Conservation (phyloP, 768 basidiomycete species). For the Suillus bovinus region DNA sequence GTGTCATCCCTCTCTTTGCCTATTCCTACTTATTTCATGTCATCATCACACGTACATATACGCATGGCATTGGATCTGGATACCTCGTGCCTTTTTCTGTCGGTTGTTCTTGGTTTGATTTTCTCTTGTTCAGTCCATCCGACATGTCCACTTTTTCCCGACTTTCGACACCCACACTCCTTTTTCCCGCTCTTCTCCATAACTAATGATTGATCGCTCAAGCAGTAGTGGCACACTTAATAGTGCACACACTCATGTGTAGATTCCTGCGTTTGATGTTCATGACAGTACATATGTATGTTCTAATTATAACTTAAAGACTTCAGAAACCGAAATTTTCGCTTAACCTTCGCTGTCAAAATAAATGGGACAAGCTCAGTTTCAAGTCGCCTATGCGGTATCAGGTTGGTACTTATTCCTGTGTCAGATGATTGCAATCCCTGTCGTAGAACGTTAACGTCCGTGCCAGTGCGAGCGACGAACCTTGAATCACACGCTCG, state of each 20-base stretch:
- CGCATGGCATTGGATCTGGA: constrained; percentile 13
- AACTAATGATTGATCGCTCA: constrained; percentile 4
- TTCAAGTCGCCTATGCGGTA: too few species aligned
- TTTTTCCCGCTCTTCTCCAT: constrained; percentile 10
- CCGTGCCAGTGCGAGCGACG: too few species aligned
- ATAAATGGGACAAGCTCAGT: too few species aligned
- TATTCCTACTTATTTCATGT: constrained; percentile 6
- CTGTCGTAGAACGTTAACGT: too few species aligned
- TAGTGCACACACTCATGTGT: background rate
- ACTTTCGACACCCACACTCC: constrained; percentile 9
- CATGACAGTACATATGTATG: constrained; percentile 3
- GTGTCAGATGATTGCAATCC: background rate
- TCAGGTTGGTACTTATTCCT: background rate
- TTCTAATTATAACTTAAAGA: background rate
- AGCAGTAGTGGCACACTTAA: background rate
- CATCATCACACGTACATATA: constrained; percentile 12
- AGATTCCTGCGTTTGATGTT: background rate
- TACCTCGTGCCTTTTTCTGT: constrained; percentile 9
- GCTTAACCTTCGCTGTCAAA: too few species aligned
- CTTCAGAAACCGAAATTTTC: too few species aligned
- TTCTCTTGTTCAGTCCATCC: constrained; percentile 1
- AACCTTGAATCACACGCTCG: too few species aligned
- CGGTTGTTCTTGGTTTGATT: constrained; percentile 7
- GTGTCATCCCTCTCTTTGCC: constrained; percentile 15
- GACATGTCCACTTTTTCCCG: background rate